Evolutionary conservation across 2,329 filamentous ascomycete genomes (phyloP).

Genomic region (Trichoderma sp.): DNA sequence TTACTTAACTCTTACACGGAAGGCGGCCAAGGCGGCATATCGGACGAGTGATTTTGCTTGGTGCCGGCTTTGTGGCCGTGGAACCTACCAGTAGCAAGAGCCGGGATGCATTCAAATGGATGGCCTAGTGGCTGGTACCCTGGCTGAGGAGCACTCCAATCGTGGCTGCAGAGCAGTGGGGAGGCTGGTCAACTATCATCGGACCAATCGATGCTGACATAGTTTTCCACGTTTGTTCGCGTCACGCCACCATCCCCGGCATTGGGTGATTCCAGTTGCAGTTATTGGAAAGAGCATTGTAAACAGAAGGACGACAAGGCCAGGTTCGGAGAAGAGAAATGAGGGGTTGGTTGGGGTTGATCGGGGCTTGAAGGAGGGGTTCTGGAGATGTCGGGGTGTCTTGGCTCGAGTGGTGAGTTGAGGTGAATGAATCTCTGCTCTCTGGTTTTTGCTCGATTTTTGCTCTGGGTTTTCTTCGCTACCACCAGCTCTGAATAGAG

Average conservation of each 20-base stretch:
- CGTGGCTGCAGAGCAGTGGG: constrained; percentile 1
- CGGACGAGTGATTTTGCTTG: background rate
- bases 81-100: background rate
- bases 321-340: background rate
- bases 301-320: background rate
- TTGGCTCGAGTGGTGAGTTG: background rate
- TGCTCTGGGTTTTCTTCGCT: background rate
- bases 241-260: constrained; percentile 20
- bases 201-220: constrained; percentile 1
- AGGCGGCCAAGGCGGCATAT: background rate
- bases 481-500: background rate
- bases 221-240: background rate
- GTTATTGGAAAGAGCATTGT: background rate
- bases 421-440: background rate
- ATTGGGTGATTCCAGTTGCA: constrained; percentile 11
- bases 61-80: background rate
- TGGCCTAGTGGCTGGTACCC: background rate
- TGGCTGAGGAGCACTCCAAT: background rate
- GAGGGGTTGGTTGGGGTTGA: background rate
- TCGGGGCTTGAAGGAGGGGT: background rate
- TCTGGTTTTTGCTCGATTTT: background rate
- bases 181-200: background rate
- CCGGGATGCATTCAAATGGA: background rate
- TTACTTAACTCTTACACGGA: background rate
- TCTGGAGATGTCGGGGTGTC: background rate